Base-by-base conservation (phyloP, 306 rosid genomes). In the Astragalus glycyphyllos region DNA sequence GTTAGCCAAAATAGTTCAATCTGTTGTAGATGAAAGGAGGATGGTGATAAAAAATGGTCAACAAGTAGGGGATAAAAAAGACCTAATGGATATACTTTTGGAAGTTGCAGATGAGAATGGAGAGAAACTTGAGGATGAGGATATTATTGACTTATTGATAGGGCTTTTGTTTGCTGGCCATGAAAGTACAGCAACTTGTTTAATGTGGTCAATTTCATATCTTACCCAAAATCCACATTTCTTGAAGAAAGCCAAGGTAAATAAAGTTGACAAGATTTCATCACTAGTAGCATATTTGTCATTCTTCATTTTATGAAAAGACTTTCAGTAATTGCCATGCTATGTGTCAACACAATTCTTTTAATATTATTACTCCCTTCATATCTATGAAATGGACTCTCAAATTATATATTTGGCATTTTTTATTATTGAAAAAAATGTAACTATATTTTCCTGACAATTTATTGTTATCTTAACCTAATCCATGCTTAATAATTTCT, bases 81-180 rank as follows among this genome's bases (percentile, higher is more conserved):
- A 86, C 58, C 72, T 81, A 55, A 11, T 79, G 51, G 86, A 84
- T 31, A 60, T 81, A 8, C 77, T 86, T 7, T 35, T 84, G 45
- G 84, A 75, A 14, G 73, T 70, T 0, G 68, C 67, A 49, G 91
- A 79, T 12, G 55, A 81, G 20, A 65, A 68, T 20, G 86, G 80
- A 34, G 13, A 5, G 60, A 82, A 74, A 51, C 9, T 86, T 58
- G 80, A 78, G 15, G 83, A 84, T 23, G 74, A 77, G 60, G 89
- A 84, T 41, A 80, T 87, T 29, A 62, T 68, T 23, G 89, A 84
- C 69, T 55, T 82, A n/a, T 51, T 87, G 6, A 0, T 72, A 7
- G 8, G 6, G 41, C 31, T n/a, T n/a, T n/a, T n/a, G n/a, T n/a
- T n/a, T n/a, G n/a, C n/a, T n/a, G n/a, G n/a, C n/a, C n/a, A n/a